Conservation (phyloP, 192 early-diverging fungal genomes). For the Rhizoclosmatium sp. region DNA sequence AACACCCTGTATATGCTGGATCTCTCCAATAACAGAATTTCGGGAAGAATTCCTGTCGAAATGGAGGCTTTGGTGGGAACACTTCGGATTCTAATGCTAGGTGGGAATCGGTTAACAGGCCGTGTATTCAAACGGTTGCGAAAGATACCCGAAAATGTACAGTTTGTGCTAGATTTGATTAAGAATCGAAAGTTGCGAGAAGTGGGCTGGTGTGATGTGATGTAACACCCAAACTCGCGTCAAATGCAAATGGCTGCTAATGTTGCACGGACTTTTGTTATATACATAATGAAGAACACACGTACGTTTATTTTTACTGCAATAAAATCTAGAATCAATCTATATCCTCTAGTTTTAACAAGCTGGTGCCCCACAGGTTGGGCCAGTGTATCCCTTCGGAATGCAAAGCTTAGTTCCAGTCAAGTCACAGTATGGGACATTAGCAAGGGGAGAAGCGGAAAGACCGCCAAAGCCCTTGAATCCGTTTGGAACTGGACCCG, state of each 20-base stretch:
- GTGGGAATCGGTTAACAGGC: background rate
- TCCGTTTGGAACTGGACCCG: background rate
- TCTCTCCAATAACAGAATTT: background rate
- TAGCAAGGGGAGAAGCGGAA: background rate
- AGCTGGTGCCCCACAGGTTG: background rate
- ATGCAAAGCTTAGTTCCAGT: background rate
- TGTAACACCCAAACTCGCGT: no score
- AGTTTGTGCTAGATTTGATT: background rate
- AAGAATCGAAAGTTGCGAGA: background rate
- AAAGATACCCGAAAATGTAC: background rate
- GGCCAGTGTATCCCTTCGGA: background rate
- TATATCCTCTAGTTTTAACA: background rate
- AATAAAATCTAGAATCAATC: no score
- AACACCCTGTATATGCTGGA: background rate
- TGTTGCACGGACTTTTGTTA: no score
- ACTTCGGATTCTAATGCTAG: background rate
- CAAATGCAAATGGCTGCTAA: no score
- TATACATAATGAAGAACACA: no score
- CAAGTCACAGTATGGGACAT: constrained; percentile 2
- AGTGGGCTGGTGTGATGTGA: background rate
- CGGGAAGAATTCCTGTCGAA: background rate
- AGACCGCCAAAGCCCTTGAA: background rate
- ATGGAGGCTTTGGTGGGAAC: background rate
- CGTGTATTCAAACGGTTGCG: background rate
- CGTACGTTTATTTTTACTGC: no score